Evolutionary conservation across 257 asterid species (phyloP).

Genomic region (Solanum lignicaule): DNA sequence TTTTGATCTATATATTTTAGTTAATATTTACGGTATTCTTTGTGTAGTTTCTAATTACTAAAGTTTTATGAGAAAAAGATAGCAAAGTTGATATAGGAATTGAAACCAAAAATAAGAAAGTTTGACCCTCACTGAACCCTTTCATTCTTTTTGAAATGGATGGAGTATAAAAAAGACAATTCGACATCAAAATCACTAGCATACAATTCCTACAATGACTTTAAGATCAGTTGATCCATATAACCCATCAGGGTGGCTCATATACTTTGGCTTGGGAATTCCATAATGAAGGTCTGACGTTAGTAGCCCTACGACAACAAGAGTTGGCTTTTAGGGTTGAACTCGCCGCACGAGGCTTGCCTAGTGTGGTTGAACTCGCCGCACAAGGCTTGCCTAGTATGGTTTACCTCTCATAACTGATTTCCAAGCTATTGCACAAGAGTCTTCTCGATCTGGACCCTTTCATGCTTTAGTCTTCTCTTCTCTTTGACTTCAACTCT

Average conservation of each 20-base stretch:
- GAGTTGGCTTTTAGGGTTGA: neutral
- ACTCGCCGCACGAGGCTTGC: neutral
- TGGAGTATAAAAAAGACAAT: neutral
- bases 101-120: neutral
- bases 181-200: neutral
- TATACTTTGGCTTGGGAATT: neutral
- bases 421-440: neutral
- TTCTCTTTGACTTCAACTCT: constrained; percentile 1
- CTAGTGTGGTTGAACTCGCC: neutral
- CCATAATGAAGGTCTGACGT: neutral
- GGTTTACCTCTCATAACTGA: neutral
- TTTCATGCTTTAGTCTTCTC: neutral
- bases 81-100: neutral
- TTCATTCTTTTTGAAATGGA: neutral
- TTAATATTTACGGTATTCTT: neutral
- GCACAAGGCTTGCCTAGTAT: neutral
- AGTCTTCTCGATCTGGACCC: constrained; percentile 3
- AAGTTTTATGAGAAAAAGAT: neutral
- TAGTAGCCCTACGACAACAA: neutral
- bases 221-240: neutral
- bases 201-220: neutral
- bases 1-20: neutral
- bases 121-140: neutral
- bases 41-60: neutral
- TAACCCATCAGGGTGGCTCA: neutral